Base-by-base conservation (phyloP, 148 eudicot genomes). In the Nepenthes gracilis region DNA sequence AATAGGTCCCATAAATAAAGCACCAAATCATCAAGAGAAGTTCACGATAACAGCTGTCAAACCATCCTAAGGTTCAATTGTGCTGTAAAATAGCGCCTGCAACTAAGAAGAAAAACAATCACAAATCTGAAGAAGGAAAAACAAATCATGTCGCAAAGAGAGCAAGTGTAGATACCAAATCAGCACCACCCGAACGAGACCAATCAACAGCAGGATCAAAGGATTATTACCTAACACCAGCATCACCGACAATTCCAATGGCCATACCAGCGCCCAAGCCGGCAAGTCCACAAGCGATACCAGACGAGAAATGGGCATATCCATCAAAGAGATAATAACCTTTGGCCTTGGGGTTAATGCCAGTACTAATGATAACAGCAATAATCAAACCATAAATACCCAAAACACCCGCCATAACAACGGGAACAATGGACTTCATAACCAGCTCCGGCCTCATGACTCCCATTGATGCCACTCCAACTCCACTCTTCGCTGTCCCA, bases 391-490 rank as follows among this genome's bases (percentile, higher is more conserved):
- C 74, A 53, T 64, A 70, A 51, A 70, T 70, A 63, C 74, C 74
- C 59, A 70, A 53, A 14, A 70, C 74, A 63, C 74, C 74, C 38
- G 74, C 74, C 74, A 64, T 70, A 64, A 70, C 74, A 50, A 70
- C 74, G 12, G 74, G 74, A 32, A 70, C 74, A 52, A 70, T 70
- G 40, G 74, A 70, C 50, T 70, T 70, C 74, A 70, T 70, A 47
- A 70, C 74, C 53, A 70, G 43, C 74, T 70, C 74, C 12, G 74
- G 74, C 68, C 74, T 63, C 74, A 70, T 70, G 54, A 70, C 74
- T 23, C 23, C 23, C 23, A 23, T 23, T 23, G 23, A 23, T 23
- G 23, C 23, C 23, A 23, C 23, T 23, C 23, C 23, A 23, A 23
- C 23, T 23, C 23, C 23, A 23, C 23, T 23, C 23, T 23, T 23